Percentiles rank a stretch among this genome's conserved stretches.
Evolutionary conservation across 2,329 filamentous ascomycete species (phyloP).

Genomic region (Colletotrichum sp.): DNA sequence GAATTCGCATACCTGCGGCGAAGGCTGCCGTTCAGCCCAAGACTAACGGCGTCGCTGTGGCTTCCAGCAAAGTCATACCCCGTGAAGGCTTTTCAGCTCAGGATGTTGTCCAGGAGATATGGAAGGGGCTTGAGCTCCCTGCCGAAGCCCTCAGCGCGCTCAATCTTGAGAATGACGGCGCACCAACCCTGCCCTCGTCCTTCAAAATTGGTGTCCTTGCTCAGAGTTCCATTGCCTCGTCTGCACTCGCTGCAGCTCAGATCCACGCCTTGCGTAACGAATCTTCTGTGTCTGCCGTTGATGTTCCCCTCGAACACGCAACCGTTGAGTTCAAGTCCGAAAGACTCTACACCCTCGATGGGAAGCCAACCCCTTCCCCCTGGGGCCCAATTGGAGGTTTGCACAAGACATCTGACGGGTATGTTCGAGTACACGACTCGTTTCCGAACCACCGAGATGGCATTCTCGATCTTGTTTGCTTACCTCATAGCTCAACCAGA

Average conservation of each 20-base stretch:
- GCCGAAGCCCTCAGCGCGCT: background rate
- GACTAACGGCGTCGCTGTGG: background rate
- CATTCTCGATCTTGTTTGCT: constrained; percentile 46
- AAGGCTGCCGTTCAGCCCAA: rapidly evolving
- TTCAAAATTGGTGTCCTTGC: constrained; percentile 60
- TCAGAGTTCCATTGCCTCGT: constrained; percentile 55
- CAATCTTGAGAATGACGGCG: background rate
- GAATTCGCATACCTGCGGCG: constrained; percentile 25
- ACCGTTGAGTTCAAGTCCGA: constrained; percentile 59
- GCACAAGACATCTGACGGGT: constrained; percentile 54
- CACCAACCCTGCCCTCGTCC: constrained; percentile 45
- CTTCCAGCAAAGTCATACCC: background rate
- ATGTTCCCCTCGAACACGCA: constrained; percentile 50
- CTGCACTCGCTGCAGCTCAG: constrained; percentile 54
- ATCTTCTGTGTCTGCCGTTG: constrained; percentile 39
- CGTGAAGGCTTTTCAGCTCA: background rate
- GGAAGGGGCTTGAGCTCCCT: background rate
- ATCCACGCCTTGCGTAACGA: constrained; percentile 41
- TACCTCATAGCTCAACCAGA: constrained; percentile 35
- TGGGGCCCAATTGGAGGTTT: constrained; percentile 56
- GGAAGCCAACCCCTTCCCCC: constrained; percentile 31
- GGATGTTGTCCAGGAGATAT: constrained; percentile 2
- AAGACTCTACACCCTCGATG: constrained; percentile 49
- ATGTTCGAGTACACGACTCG: constrained; percentile 59
- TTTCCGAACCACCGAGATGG: constrained; percentile 56